Base-by-base conservation (phyloP, 2,329 filamentous ascomycete species). In the Cryphonectria radicalis region DNA sequence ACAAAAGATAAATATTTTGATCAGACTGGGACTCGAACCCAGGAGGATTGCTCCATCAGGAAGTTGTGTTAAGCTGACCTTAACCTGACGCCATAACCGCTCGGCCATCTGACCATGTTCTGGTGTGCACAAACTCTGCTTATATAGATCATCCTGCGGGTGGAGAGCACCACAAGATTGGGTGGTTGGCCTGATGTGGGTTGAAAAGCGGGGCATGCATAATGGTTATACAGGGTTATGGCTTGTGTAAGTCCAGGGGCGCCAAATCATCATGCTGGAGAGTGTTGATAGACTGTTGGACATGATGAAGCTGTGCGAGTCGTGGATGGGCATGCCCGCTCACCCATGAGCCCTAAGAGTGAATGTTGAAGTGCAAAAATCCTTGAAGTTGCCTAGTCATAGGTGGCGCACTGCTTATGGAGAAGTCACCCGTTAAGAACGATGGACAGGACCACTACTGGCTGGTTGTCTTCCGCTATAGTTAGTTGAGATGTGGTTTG, bases 1-100 rank as follows among this genome's bases (percentile, higher is more conserved):
- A n/a, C 28, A 62, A 35, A 62, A 37, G 5, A 22, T 32, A 35
- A 19, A 22, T 4, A 3, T 22, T 4, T 19, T 62, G 57, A 62
- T 40, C 25, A 62, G 57, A 62, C 57, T 62, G 17, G 57, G 57
- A 62, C 57, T 35, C 28, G 57, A 62, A 62, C 57, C 57, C 57
- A 62, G 57, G 57, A 62, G 57, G 57, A 62, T 62, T 62, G 57
- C 57, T 62, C 59, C 59, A 62, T n/a, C 59, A 62, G 59, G 59
- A 62, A 62, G 35, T n/a, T 37, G 32, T 62, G 59, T 62, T 40
- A 62, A 62, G 59, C 35, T 62, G 35, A 62, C 59, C 59, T 62
- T 62, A 62, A 62, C 59, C 59, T 62, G 59, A n/a, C 59, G 59
- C 59, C 59, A 62, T 62, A 62, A 62, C 59, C 59, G 22, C 59